Conservation (phyloP, 2,329 filamentous ascomycete genomes). For the Rosellinia necatrix region DNA sequence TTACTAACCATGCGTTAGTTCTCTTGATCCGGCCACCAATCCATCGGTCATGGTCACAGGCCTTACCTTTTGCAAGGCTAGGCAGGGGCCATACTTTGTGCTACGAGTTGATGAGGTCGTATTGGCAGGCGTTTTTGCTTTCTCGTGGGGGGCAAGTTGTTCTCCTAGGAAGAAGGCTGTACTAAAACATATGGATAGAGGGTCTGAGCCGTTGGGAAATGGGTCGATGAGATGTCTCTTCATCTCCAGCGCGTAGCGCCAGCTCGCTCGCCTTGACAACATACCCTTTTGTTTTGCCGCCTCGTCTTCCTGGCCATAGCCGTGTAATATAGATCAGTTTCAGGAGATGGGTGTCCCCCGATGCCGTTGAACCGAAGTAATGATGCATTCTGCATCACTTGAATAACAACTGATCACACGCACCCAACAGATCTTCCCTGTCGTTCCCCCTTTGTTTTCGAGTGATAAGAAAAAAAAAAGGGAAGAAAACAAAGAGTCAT, state of each 20-base stretch:
- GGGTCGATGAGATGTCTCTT: slow-evolving; percentile 17
- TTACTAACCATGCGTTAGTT: slow-evolving; percentile 39
- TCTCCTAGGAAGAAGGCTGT: slow-evolving; percentile 22
- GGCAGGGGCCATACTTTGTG: slow-evolving; percentile 4
- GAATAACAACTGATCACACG: slow-evolving; percentile 18
- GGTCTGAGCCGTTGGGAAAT: slow-evolving; percentile 14
- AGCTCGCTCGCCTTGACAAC: slow-evolving; percentile 11
- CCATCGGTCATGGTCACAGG: not conserved
- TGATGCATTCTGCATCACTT: slow-evolving; percentile 7
- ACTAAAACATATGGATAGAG: slow-evolving; percentile 18
- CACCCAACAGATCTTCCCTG: too few species aligned
- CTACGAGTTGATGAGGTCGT: slow-evolving; percentile 22
- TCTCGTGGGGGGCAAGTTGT: slow-evolving; percentile 1
- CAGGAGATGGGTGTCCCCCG: slow-evolving; percentile 9
- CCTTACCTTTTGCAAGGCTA: not conserved
- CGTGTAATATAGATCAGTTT: slow-evolving; percentile 26
- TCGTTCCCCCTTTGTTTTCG: too few species aligned
- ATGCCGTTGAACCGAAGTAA: slow-evolving; percentile 5
- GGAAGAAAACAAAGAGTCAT: slow-evolving; percentile 9
- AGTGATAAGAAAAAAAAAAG: too few species aligned
- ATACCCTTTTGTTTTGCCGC: slow-evolving; percentile 1
- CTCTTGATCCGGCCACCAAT: slow-evolving; percentile 28
- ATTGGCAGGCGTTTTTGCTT: slow-evolving; percentile 26
- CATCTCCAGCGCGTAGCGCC: slow-evolving; percentile 13
- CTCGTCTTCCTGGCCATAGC: slow-evolving; percentile 1